Evolutionary conservation across 106 monocot genomes (phyloP).

Genomic region (Xerophyta viscosa): DNA sequence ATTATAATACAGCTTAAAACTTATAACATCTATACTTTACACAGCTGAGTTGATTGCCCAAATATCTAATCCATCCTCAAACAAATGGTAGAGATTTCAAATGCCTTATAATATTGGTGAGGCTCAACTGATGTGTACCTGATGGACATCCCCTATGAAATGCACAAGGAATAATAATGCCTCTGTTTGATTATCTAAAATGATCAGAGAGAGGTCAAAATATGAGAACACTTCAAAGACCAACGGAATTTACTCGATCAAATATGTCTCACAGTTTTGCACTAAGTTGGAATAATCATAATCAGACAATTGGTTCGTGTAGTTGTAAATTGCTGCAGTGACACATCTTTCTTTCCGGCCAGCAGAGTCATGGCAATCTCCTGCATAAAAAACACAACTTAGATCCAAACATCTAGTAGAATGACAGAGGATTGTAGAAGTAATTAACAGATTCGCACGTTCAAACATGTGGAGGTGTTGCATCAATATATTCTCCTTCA

Average conservation of each 20-base stretch:
- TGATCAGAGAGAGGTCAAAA: constrained; percentile 1
- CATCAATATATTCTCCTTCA: no score
- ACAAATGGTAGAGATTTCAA: no score
- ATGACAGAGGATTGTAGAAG: no score
- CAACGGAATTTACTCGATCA: not conserved
- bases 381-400: constrained; percentile 5
- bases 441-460: no score
- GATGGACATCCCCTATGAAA: constrained; percentile 41
- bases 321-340: constrained; percentile 40
- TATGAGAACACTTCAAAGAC: not conserved
- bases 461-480: no score
- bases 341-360: constrained; percentile 24
- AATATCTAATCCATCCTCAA: no score
- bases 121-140: constrained; percentile 12
- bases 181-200: constrained; percentile 36
- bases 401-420: no score
- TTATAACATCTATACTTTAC: no score
- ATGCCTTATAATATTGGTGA: no score
- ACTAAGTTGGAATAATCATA: constrained; percentile 1
- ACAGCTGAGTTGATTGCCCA: no score
- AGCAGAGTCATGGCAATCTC: constrained; percentile 37
- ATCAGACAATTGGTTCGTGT: constrained; percentile 18
- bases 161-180: constrained; percentile 40
- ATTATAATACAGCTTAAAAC: no score
- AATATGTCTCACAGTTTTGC: constrained; percentile 16